A percentile compares a stretch with the other conserved stretches of the same genome.
These are phyloP conservation scores for Cladorrhinum sp. DNA, from an alignment of 2,329 filamentous ascomycete species.

Conservation along the genomic window DNA sequence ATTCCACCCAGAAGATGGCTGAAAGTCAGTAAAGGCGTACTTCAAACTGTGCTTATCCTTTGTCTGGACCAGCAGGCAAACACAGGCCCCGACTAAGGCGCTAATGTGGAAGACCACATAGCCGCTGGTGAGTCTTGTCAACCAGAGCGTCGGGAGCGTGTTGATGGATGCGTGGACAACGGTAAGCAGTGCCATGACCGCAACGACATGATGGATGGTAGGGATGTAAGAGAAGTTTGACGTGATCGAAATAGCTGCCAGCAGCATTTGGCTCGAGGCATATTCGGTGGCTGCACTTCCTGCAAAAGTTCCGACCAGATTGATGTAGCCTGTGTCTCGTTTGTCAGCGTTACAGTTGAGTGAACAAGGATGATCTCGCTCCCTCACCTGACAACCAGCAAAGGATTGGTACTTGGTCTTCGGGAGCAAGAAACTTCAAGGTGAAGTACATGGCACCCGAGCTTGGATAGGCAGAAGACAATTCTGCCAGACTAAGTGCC, in stretches of 20 bases:
- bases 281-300: slow-evolving; percentile 57
- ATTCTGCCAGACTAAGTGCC: slow-evolving; percentile 49
- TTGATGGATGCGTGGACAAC: slow-evolving; percentile 52
- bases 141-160: slow-evolving; percentile 54
- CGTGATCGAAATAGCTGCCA: slow-evolving; percentile 53
- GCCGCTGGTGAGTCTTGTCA: slow-evolving; percentile 55
- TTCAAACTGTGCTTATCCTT: slow-evolving; percentile 48
- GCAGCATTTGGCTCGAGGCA: slow-evolving; percentile 53
- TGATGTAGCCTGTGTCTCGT: slow-evolving; percentile 42
- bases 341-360: background rate
- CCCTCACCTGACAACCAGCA: slow-evolving; percentile 40
- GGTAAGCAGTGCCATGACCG: slow-evolving; percentile 53
- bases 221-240: slow-evolving; percentile 46
- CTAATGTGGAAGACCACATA: slow-evolving; percentile 57
- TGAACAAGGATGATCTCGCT: background rate
- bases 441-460: slow-evolving; percentile 47
- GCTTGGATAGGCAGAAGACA: slow-evolving; percentile 55
- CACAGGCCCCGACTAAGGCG: slow-evolving; percentile 48
- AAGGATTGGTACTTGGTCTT: slow-evolving; percentile 43
- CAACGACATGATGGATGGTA: slow-evolving; percentile 45
- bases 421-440: slow-evolving; percentile 47
- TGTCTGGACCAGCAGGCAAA: slow-evolving; percentile 49
- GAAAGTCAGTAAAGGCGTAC: slow-evolving; percentile 55
- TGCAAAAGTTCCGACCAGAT: slow-evolving; percentile 50
- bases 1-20: slow-evolving; percentile 50